These are phyloP conservation scores for Incumbomyces delicatus DNA, from an alignment of 2,329 filamentous ascomycete species.

Conservation along the genomic window DNA sequence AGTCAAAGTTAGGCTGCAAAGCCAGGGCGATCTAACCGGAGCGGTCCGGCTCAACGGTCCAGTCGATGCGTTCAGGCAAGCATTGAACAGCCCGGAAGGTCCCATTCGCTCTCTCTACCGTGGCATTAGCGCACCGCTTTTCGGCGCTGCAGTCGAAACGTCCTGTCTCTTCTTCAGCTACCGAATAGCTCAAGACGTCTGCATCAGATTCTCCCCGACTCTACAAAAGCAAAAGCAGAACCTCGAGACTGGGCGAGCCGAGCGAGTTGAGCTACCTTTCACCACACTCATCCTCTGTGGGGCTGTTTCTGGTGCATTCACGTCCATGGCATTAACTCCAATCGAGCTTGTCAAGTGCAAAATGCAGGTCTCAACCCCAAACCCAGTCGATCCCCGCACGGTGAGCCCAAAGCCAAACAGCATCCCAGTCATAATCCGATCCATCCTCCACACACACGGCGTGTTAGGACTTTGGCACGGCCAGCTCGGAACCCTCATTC, in stretches of 20 bases:
- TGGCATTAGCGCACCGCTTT: constrained; percentile 80
- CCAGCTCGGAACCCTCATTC: constrained; percentile 83
- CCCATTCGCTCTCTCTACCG: constrained; percentile 69
- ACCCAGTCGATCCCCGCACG: constrained; percentile 24
- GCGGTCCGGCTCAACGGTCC: constrained; percentile 47
- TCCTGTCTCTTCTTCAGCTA: constrained; percentile 92
- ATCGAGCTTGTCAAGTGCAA: constrained; percentile 98
- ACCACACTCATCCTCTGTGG: constrained; percentile 67
- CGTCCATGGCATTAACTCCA: constrained; percentile 82
- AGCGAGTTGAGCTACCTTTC: constrained; percentile 51
- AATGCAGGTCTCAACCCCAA: constrained; percentile 65
- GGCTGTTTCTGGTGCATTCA: constrained; percentile 77
- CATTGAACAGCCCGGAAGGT: constrained; percentile 73
- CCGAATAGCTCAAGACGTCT: constrained; percentile 50
- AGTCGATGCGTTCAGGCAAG: constrained; percentile 70
- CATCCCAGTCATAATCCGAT: constrained; percentile 52
- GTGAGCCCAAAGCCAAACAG: neutral
- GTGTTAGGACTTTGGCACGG: constrained; percentile 87
- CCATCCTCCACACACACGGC: constrained; percentile 75
- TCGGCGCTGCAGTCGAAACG: constrained; percentile 85
- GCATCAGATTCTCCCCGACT: constrained; percentile 56
- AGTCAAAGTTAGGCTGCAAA: constrained; percentile 92
- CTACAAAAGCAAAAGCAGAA: constrained; percentile 10
- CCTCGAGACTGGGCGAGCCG: constrained; percentile 24
- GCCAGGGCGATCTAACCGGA: constrained; percentile 72